phyloP scores from a whole-genome alignment of 768 basidiomycete species.

The Russula foetens region DNA sequence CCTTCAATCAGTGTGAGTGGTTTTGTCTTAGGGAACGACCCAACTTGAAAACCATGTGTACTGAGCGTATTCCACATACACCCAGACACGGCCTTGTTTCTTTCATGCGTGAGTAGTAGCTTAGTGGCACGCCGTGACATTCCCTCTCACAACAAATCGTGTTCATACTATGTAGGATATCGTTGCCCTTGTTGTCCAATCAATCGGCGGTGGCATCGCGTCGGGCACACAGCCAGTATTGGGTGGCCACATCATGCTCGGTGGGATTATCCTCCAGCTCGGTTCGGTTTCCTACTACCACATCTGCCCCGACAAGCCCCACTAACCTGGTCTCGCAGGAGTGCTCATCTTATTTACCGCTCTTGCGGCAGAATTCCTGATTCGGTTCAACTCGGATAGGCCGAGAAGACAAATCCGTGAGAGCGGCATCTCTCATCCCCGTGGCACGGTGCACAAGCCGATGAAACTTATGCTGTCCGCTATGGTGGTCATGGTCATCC shows the following conservation, averaged over 20 bases:
- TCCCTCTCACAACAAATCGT: background rate
- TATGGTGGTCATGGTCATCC: background rate
- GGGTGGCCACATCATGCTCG: too few species aligned
- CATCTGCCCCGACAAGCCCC: too few species aligned
- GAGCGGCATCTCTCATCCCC: background rate
- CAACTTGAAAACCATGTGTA: too few species aligned
- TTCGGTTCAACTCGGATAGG: background rate
- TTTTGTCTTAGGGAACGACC: too few species aligned
- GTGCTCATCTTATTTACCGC: background rate
- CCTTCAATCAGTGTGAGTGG: too few species aligned
- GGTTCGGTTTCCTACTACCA: background rate
- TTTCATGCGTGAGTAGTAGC: too few species aligned
- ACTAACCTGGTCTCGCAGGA: background rate
- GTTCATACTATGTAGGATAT: background rate
- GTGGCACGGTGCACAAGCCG: background rate
- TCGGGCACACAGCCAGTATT: conserved; percentile 9
- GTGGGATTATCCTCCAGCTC: conserved; percentile 17
- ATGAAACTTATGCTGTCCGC: background rate
- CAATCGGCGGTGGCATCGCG: conserved; percentile 25
- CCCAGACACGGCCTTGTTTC: too few species aligned
- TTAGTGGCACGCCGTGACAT: too few species aligned
- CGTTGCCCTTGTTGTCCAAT: conserved; percentile 24
- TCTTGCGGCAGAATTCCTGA: conserved; percentile 1
- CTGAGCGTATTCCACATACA: too few species aligned
- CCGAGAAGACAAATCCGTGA: background rate